Percentiles rank a stretch among this genome's conserved stretches.
phyloP scores from a whole-genome alignment of 176 grass and related monocot species.

The Rhynchospora pubera region DNA sequence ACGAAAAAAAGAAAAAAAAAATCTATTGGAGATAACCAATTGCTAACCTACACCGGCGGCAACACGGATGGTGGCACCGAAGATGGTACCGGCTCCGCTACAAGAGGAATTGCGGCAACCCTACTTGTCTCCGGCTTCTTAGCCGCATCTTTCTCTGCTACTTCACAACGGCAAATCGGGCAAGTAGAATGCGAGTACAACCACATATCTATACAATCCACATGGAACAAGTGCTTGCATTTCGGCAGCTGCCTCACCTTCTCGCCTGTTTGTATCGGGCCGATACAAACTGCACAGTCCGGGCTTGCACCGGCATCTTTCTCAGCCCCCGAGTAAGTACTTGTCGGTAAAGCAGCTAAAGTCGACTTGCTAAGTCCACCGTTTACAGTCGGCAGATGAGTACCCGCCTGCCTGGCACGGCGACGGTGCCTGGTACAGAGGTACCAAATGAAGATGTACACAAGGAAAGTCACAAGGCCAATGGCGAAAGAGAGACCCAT shows the following conservation, averaged over 20 bases:
- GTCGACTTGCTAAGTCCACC: not conserved
- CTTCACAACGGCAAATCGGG: slow-evolving; percentile 21
- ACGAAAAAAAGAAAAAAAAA: not conserved
- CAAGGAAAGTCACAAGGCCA: slow-evolving; percentile 51
- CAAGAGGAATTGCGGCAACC: not conserved
- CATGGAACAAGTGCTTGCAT: slow-evolving; percentile 26
- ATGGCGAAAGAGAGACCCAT: slow-evolving; percentile 65
- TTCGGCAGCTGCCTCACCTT: slow-evolving; percentile 13
- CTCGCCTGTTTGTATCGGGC: slow-evolving; percentile 9
- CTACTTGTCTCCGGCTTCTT: slow-evolving; percentile 17
- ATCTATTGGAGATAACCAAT: not conserved
- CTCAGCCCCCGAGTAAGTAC: not conserved
- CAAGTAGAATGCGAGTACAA: slow-evolving; percentile 27
- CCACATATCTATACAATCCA: slow-evolving; percentile 29
- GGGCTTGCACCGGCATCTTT: not conserved
- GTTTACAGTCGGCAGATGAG: not conserved
- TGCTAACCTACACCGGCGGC: slow-evolving; percentile 21
- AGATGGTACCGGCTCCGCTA: not conserved
- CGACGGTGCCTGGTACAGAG: slow-evolving; percentile 20
- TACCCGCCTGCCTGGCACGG: not conserved
- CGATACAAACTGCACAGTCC: slow-evolving; percentile 1
- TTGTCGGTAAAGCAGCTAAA: slow-evolving; percentile 12
- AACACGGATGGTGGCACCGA: not conserved
- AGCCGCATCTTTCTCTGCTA: not conserved
- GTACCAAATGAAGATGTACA: slow-evolving; percentile 56